These are phyloP conservation scores for Rhododendron mucronatum DNA, from an alignment of 148 eudicot species.

Conservation along the genomic window DNA sequence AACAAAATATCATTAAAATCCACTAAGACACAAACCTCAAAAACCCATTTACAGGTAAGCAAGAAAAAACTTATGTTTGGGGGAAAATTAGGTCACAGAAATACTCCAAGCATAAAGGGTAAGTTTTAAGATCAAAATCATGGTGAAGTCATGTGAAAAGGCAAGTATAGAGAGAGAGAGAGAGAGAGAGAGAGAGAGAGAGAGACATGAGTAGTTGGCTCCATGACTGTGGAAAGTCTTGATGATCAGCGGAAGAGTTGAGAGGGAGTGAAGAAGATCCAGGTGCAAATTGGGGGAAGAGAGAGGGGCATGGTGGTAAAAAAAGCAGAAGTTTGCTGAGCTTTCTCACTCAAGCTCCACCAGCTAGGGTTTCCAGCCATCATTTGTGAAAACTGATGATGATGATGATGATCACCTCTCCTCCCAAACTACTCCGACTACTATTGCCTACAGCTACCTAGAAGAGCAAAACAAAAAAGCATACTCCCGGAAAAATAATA, in stretches of 20 bases:
- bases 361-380: conserved; percentile 91
- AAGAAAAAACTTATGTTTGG: background rate
- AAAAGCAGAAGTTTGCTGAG: conserved; percentile 23
- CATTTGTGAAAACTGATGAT: conserved; percentile 24
- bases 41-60: background rate
- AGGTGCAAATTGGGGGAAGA: conserved; percentile 17
- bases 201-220: conserved; percentile 72
- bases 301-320: conserved; percentile 28
- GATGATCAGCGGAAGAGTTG: conserved; percentile 36
- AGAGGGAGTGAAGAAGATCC: conserved; percentile 32
- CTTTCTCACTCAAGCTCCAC: conserved; percentile 60
- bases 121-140: background rate
- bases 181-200: conserved; percentile 40
- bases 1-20: background rate
- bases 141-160: background rate
- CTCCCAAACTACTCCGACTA: background rate
- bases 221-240: conserved; percentile 73
- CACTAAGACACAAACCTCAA: background rate
- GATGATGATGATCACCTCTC: background rate
- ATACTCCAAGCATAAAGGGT: background rate
- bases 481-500: background rate
- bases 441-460: background rate
- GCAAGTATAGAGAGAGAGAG: background rate
- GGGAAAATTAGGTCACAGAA: background rate
- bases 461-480: background rate